Evolutionary conservation across 768 basidiomycete genomes (phyloP).

Genomic region (Suillus variegatus): DNA sequence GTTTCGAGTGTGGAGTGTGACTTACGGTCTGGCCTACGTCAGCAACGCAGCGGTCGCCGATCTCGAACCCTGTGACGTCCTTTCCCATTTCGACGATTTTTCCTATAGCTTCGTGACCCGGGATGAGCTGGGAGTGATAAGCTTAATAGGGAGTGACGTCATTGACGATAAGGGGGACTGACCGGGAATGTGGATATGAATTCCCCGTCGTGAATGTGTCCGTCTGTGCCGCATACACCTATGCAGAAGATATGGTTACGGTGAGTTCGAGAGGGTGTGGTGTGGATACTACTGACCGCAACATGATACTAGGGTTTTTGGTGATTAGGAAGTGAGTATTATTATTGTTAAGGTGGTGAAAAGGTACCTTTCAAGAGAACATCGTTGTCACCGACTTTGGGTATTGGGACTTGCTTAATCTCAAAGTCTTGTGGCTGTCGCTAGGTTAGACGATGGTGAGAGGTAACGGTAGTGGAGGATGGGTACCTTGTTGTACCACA

Average conservation of each 20-base stretch:
- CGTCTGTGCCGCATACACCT: conserved; percentile 65
- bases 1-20: conserved; percentile 6
- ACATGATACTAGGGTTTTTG: background rate
- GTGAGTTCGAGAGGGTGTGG: background rate
- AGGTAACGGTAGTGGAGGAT: background rate
- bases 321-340: background rate
- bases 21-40: conserved; percentile 75
- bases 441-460: conserved; percentile 14
- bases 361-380: conserved; percentile 68
- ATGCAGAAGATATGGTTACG: conserved; percentile 9
- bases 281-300: conserved; percentile 1
- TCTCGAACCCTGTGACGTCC: conserved; percentile 72
- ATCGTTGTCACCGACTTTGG: conserved; percentile 64
- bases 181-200: conserved; percentile 65
- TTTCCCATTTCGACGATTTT: conserved; percentile 72
- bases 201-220: conserved; percentile 63
- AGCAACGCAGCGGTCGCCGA: conserved; percentile 83
- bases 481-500: conserved; percentile 68
- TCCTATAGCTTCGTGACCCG: conserved; percentile 78
- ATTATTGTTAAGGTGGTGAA: background rate
- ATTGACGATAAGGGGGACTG: conserved; percentile 15
- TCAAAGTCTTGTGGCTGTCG: conserved; percentile 65
- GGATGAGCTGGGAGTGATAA: conserved; percentile 54
- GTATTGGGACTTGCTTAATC: conserved; percentile 68
- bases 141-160: conserved; percentile 17